Base-by-base conservation (phyloP, 2,329 filamentous ascomycete genomes). In the Myriosclerotinia duriaeana region DNA sequence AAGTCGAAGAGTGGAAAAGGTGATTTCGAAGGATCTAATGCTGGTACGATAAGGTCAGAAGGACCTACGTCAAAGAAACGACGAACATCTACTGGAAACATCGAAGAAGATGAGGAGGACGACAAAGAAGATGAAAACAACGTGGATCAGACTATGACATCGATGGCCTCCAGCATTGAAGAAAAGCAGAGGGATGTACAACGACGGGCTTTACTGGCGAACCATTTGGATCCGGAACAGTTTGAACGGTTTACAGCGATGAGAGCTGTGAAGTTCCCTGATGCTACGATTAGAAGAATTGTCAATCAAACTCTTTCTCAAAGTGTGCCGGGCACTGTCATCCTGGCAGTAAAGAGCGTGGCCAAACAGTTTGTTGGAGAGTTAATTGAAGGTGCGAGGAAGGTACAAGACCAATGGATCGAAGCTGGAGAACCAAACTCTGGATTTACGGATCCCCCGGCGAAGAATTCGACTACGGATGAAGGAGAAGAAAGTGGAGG, bases 301-400 rank as follows among this genome's bases (percentile, higher is more conserved):
- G 88, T 92, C 75, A 94, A 93, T 74, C 89, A 90, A 67, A 92
- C 90, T 1, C 88, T 93, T 11, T 92, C 89, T 0, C 91, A 93
- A 76, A 92, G 89, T 1, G 90, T 92, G 0, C 89, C 89, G 0
- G 82, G 85, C 26, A 89, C 86, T 72, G 89, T 93, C 60, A 88
- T 91, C 69, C 87, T 89, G 30, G 88, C 89, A n/a, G 89, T 93
- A 74, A 88, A 87, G 59, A 87, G 88, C 0, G 89, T 91, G 26
- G 87, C 89, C 58, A 94, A 94, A 78, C 83, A 91, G 68, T 93
- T 91, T 75, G 85, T 90, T 5, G 90, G 89, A 63, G 88, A 92
- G 69, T 82, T 94, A 58, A 89, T 93, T 69, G 90, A 92, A 76
- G 80, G 83, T 59, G 90, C 91, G 12, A 84, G 89, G 62, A 83